Base-by-base conservation (phyloP, 73 alveolate genomes). In the Halteria grandinella region DNA sequence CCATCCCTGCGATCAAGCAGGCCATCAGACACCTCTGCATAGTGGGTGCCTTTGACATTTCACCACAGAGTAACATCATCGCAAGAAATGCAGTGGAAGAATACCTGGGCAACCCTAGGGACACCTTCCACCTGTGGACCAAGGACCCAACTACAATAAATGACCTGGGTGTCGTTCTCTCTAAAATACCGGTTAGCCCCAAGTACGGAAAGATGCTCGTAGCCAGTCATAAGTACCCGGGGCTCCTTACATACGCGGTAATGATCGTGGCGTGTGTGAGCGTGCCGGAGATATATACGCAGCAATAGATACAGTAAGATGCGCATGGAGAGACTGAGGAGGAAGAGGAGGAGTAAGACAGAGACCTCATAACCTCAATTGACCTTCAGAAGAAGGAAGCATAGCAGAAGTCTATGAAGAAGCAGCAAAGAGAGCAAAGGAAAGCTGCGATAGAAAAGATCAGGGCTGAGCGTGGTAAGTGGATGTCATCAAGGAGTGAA, bases 121-220 rank as follows among this genome's bases (percentile, higher is more conserved):
- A 83, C 11, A 57, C 33, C 21, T 45, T 84, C 20, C 44, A 62
- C 20, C 49, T 63, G 53, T 60, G 83, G 84, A 59, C 74, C 20
- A 90, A 87, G 57, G 99, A 97, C 78, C 81, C 87, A 29, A 81
- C 97, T 15, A 48, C 77, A 7, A 93, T 95, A 17, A 97, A 95
- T 75, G 95, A 93, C 36, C 69, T 95, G 60, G 99, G 99, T 1
- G 81, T 53, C 45, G 55, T 94, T 34, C 73, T 95, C 78, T 83
- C 97, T 12, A 75, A 79, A 71, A 82, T 97, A 18, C 99, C 99
- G 12, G 89, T 97, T 17, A 86, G 88, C 53, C 99, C 99, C 1
- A 85, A 92, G 55, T 93, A 75, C 45, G 95, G 95, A 0, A 97
- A 97, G 74, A 83, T 97, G 80, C 95, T 97, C 37, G 78, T 97